These are phyloP conservation scores for Streptanthus diversifolius DNA, from an alignment of 345 rosid species.

Conservation along the genomic window DNA sequence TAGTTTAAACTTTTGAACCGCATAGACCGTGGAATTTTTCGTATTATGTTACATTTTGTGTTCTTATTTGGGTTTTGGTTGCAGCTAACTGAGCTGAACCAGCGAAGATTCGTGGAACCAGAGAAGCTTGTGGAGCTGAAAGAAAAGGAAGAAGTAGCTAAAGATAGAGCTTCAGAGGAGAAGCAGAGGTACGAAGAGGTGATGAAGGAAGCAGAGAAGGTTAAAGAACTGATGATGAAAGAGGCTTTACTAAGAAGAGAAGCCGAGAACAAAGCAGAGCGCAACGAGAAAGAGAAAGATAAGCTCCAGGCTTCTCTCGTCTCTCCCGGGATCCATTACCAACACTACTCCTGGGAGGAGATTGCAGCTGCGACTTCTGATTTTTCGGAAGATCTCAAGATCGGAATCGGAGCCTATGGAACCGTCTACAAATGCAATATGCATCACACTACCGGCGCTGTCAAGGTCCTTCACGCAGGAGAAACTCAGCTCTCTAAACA, in stretches of 20 bases:
- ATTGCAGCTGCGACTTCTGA: constrained; percentile 28
- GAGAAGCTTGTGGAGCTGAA: constrained; percentile 53
- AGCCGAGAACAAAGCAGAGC: constrained; percentile 59
- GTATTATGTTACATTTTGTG: not conserved
- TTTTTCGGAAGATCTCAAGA: constrained; percentile 36
- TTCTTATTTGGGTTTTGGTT: not conserved
- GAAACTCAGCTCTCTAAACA: constrained; percentile 36
- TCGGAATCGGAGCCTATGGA: constrained; percentile 39
- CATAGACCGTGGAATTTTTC: not conserved
- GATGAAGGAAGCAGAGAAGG: constrained; percentile 48
- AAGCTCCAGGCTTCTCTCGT: constrained; percentile 46
- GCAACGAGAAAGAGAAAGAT: constrained; percentile 60
- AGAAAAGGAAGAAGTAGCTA: constrained; percentile 48
- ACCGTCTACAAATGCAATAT: constrained; percentile 35
- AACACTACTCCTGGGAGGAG: constrained; percentile 37
- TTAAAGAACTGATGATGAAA: constrained; percentile 43
- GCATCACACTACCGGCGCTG: constrained; percentile 34
- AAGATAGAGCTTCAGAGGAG: constrained; percentile 55
- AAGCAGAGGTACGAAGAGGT: constrained; percentile 57
- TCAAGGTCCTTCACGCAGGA: constrained; percentile 35
- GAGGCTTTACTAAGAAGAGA: constrained; percentile 59
- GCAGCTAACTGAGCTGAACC: constrained; percentile 53
- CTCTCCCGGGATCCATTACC: constrained; percentile 25
- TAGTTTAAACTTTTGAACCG: not conserved
- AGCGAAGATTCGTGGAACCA: constrained; percentile 48